Conservation (phyloP, 2,329 filamentous ascomycete genomes). For the Penicillium sp. region DNA sequence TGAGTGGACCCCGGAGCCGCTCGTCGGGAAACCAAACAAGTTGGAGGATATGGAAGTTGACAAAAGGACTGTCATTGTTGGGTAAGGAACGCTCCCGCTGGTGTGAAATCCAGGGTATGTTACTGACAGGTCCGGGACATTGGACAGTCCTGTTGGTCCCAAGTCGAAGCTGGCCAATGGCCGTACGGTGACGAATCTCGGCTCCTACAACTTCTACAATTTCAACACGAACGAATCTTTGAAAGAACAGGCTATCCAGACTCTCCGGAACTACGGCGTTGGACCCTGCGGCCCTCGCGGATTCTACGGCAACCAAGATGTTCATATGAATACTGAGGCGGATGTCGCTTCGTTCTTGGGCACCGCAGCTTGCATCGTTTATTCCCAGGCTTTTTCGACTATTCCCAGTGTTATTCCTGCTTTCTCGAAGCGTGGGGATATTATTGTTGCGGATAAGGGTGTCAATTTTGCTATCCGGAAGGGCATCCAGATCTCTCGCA, state of each 20-base stretch:
- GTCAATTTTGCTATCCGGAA: slow-evolving; percentile 93
- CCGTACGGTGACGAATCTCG: slow-evolving; percentile 85
- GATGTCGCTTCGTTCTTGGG: slow-evolving; percentile 89
- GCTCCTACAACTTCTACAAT: slow-evolving; percentile 96
- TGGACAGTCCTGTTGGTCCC: slow-evolving; percentile 70
- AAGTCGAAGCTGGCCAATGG: slow-evolving; percentile 85
- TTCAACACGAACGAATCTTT: slow-evolving; percentile 87
- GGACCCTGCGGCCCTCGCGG: slow-evolving; percentile 94
- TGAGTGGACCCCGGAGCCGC: slow-evolving; percentile 90
- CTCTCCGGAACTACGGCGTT: slow-evolving; percentile 89
- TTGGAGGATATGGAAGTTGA: slow-evolving; percentile 79
- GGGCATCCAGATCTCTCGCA: slow-evolving; percentile 86
- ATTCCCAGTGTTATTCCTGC: slow-evolving; percentile 95
- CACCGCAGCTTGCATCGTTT: slow-evolving; percentile 83
- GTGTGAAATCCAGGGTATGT: neutral
- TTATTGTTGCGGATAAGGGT: slow-evolving; percentile 90
- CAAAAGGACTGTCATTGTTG: slow-evolving; percentile 78
- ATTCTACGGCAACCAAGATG: slow-evolving; percentile 97
- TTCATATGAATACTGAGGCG: slow-evolving; percentile 93
- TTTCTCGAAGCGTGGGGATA: slow-evolving; percentile 93
- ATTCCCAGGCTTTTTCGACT: slow-evolving; percentile 92
- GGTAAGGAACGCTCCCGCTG: slow-evolving; percentile 49
- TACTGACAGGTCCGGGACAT: slow-evolving; percentile 11
- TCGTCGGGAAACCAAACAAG: slow-evolving; percentile 66
- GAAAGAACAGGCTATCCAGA: slow-evolving; percentile 91